These are phyloP conservation scores for Trichoderma citrinoviride DNA, from an alignment of 2,329 filamentous ascomycete genomes.

Conservation along the genomic window DNA sequence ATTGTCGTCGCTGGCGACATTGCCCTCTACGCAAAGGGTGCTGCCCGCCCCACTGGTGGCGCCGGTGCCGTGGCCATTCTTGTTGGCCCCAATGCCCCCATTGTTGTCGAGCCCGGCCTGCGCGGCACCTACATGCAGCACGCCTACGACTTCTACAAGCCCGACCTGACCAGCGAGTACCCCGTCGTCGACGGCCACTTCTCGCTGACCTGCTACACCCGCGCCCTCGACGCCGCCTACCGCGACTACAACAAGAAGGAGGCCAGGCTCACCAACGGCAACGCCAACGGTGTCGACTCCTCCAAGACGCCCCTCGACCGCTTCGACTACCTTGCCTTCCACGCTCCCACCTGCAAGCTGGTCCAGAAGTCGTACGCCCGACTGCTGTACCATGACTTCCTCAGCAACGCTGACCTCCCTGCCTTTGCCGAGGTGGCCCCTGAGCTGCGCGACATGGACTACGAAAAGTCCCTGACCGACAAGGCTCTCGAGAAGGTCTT, in stretches of 20 bases:
- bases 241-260: constrained; percentile 76
- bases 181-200: constrained; percentile 82
- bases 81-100: constrained; percentile 72
- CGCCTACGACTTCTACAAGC: constrained; percentile 89
- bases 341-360: constrained; percentile 83
- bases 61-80: constrained; percentile 77
- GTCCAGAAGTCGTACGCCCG: constrained; percentile 83
- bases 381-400: constrained; percentile 82
- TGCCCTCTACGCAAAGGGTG: constrained; percentile 80
- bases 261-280: constrained; percentile 55
- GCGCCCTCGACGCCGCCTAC: constrained; percentile 79
- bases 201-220: constrained; percentile 77
- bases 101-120: constrained; percentile 75
- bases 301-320: constrained; percentile 68
- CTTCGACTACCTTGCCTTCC: constrained; percentile 82
- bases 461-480: constrained; percentile 74
- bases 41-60: constrained; percentile 76
- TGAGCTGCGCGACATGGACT: constrained; percentile 75
- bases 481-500: constrained; percentile 85
- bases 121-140: constrained; percentile 79
- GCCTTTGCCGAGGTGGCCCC: constrained; percentile 72
- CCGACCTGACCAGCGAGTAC: constrained; percentile 83
- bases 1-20: constrained; percentile 81
- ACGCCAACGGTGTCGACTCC: constrained; percentile 45
- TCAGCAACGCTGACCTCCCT: constrained; percentile 63